Evolutionary conservation across 495 filamentous ascomycete species (phyloP), one percentile per base, ranked within the genome.

Genomic region (Penicillium lagena): DNA sequence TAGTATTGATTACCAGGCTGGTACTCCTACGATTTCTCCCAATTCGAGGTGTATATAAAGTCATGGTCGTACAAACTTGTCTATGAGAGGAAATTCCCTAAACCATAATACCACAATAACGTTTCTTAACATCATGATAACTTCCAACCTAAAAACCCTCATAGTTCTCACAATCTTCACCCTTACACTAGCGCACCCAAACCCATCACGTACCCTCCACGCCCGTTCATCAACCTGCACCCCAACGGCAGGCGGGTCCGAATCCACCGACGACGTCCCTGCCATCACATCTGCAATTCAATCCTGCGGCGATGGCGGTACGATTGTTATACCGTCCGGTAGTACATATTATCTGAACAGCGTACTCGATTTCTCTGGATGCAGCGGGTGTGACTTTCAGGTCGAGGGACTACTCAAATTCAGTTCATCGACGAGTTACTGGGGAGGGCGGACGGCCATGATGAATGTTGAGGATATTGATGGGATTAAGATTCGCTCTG

Each of bases 381-480:
- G 70, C 46, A 42, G 37, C 4, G 54, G 52, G 29, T 73, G 70
- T 37, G 63, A 66, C 40, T 61, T 75, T 32, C 67, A 71, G 40
- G 39, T 73, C 0, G 70, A 75, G 41, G 71, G 68, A 0, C 45
- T 60, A 8, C 41, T 73, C 17, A 68, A 70, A 31, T 68, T 64
- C 31, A 46, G 56, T 7, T 64, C 62, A 15, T 47, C 63, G 33
- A 60, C 61, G 1, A 53, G 49, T 31, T 67, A 66, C 47, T 72
- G 70, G 70, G 46, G 58, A 7, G 66, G 65, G 8, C 55, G 54
- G 12, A 66, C 55, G 2, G 63, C 63, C 2, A 70, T 72, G 50
- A 64, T 75, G 14, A 58, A 54, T 17, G 40, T 71, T 11, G 56
- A 57, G 13, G 37, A 47, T 7, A 67, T 71, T 27, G 49, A 46